Percentiles rank a stretch among this genome's conserved stretches.
Evolutionary conservation across 306 rosid genomes (phyloP).

Genomic region (Neltuma alba): DNA sequence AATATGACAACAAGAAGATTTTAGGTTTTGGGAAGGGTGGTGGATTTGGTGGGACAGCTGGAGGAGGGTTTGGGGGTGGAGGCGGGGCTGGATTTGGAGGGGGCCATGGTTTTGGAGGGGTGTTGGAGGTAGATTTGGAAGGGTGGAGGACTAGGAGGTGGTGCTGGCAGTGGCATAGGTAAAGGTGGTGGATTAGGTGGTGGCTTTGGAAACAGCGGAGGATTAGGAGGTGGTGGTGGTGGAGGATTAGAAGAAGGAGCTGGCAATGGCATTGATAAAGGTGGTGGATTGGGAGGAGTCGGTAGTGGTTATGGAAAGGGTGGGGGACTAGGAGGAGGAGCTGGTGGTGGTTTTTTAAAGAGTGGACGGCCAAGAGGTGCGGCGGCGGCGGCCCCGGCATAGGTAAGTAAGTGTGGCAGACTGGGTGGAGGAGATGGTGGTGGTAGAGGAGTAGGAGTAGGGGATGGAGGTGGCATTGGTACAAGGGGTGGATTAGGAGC

Average conservation of each 20-base stretch:
- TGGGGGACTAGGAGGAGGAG: neutral
- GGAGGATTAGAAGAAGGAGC: too few relatives aligned
- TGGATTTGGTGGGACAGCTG: slow-evolving; percentile 28
- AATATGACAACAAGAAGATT: slow-evolving; percentile 43
- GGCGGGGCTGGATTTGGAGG: slow-evolving; percentile 20
- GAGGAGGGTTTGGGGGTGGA: slow-evolving; percentile 20
- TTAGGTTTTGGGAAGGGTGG: slow-evolving; percentile 50
- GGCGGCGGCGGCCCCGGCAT: too few relatives aligned
- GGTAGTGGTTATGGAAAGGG: slow-evolving; percentile 13
- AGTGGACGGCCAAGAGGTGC: too few relatives aligned
- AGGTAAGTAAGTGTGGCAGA: too few relatives aligned
- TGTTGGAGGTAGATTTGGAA: too few relatives aligned
- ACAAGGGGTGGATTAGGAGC: too few relatives aligned
- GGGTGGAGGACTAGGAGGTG: slow-evolving; percentile 1
- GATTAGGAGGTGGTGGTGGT: slow-evolving; percentile 4
- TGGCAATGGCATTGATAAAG: slow-evolving; percentile 16
- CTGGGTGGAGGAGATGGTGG: too few relatives aligned
- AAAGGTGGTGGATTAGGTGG: slow-evolving; percentile 38
- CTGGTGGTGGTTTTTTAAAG: too few relatives aligned
- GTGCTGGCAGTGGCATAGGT: slow-evolving; percentile 29
- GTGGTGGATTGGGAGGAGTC: slow-evolving; percentile 27
- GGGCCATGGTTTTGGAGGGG: neutral
- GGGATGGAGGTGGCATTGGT: too few relatives aligned
- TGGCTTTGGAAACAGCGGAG: too few relatives aligned
- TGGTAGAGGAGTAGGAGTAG: too few relatives aligned